These are phyloP conservation scores for Phytomonas sp. DNA, from an alignment of 208 protist genomes.

Conservation along the genomic window DNA sequence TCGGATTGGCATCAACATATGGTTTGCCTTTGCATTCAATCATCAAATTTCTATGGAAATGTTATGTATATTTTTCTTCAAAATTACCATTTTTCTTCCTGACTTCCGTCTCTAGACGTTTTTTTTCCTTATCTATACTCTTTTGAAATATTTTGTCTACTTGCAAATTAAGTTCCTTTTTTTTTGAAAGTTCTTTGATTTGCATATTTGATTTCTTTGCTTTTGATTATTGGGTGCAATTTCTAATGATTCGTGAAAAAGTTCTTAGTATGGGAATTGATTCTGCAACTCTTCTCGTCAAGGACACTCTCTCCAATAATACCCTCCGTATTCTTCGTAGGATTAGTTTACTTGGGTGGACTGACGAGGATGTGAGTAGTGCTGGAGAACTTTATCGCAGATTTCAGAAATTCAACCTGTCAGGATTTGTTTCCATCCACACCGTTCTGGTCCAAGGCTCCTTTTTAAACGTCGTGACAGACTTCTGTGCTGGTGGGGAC, in stretches of 20 bases:
- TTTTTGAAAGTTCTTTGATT: too few relatives aligned
- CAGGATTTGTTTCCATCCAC: conserved; percentile 43
- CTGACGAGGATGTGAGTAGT: conserved; percentile 20
- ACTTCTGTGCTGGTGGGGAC: conserved; percentile 46
- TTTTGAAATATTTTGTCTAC: conserved; percentile 5
- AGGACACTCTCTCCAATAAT: conserved; percentile 51
- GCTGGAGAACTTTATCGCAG: conserved; percentile 31
- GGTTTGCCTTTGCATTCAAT: not conserved
- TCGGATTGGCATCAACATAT: not conserved
- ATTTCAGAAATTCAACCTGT: conserved; percentile 21
- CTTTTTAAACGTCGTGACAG: conserved; percentile 62
- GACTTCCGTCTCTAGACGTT: not conserved
- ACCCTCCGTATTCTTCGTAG: conserved; percentile 57
- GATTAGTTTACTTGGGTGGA: conserved; percentile 49
- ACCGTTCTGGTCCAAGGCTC: conserved; percentile 43
- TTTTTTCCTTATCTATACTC: not conserved
- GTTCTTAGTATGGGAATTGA: conserved; percentile 56
- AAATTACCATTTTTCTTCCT: not conserved
- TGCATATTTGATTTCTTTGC: not conserved
- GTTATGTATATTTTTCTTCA: not conserved
- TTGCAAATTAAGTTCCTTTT: not conserved
- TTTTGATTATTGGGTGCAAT: not conserved
- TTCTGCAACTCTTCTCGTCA: conserved; percentile 73
- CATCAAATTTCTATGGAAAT: not conserved
- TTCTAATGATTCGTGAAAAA: conserved; percentile 71